These are phyloP conservation scores for Orbilia javanica DNA, from an alignment of 2,329 filamentous ascomycete species.

Conservation along the genomic window DNA sequence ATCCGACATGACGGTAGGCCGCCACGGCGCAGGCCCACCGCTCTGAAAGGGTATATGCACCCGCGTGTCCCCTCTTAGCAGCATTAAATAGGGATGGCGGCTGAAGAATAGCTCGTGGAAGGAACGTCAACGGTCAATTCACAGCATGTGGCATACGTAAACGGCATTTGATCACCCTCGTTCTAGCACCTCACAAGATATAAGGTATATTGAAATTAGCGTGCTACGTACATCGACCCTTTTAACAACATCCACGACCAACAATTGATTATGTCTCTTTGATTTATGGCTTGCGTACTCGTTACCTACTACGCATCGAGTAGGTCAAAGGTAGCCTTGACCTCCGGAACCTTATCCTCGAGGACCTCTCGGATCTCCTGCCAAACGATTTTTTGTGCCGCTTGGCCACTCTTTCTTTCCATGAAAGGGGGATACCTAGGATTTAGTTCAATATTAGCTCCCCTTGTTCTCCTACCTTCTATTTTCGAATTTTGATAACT, in stretches of 20 bases:
- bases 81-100: not conserved
- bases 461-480: not conserved
- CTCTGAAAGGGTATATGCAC: not conserved
- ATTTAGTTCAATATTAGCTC: not conserved
- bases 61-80: not conserved
- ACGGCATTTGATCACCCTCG: not conserved
- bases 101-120: not conserved
- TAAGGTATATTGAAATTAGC: not conserved
- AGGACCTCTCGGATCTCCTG: conserved; percentile 62
- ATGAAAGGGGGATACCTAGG: conserved; percentile 65
- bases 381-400: conserved; percentile 62
- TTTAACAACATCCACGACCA: not conserved
- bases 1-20: not conserved
- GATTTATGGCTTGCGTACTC: too few species aligned
- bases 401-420: conserved; percentile 62
- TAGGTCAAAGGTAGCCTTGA: conserved; percentile 61
- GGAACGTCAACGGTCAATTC: not conserved
- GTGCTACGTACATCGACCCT: not conserved
- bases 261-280: not conserved
- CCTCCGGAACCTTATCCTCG: conserved; percentile 62
- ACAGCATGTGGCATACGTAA: not conserved
- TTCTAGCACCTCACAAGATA: not conserved
- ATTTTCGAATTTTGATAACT: conserved; percentile 59
- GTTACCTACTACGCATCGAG: conserved; percentile 39
- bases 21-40: too few species aligned